Conservation (phyloP, 768 basidiomycete species). For the Lactarius evosmus region DNA sequence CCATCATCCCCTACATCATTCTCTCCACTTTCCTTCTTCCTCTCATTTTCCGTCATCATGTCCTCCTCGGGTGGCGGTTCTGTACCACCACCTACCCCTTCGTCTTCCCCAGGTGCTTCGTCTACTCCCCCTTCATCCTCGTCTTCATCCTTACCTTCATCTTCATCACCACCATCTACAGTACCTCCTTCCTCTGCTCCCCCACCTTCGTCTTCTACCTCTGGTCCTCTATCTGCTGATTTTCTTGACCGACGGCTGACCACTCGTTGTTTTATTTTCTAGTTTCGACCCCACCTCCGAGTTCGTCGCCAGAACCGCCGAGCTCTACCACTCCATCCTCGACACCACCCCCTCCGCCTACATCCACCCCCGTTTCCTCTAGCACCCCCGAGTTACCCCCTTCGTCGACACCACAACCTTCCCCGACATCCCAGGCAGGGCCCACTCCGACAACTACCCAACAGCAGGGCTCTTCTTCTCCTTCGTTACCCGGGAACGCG, state of each 20-base stretch:
- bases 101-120: conserved; percentile 18
- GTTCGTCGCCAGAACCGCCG: neutral
- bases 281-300: neutral
- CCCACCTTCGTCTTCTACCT: conserved; percentile 1
- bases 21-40: neutral
- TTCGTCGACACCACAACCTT: neutral
- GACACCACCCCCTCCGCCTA: neutral
- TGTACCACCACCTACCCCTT: neutral
- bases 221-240: conserved; percentile 1
- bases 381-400: neutral
- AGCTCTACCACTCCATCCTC: neutral
- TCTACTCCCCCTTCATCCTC: conserved; percentile 19
- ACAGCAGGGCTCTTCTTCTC: neutral
- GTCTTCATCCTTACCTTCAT: conserved; percentile 2
- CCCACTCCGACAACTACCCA: neutral
- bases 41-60: neutral
- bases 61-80: conserved; percentile 2
- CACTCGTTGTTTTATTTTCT: neutral
- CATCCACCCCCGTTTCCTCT: neutral
- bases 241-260: conserved; percentile 8
- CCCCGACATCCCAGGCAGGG: neutral
- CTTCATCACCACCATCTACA: conserved; percentile 9
- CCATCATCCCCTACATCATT: neutral
- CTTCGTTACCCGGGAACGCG: neutral
- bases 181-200: neutral